A percentile compares a stretch with the other conserved stretches of the same genome.
Conservation (phyloP, 371 early-diverging fungal species). For the Smittium culicis region DNA sequence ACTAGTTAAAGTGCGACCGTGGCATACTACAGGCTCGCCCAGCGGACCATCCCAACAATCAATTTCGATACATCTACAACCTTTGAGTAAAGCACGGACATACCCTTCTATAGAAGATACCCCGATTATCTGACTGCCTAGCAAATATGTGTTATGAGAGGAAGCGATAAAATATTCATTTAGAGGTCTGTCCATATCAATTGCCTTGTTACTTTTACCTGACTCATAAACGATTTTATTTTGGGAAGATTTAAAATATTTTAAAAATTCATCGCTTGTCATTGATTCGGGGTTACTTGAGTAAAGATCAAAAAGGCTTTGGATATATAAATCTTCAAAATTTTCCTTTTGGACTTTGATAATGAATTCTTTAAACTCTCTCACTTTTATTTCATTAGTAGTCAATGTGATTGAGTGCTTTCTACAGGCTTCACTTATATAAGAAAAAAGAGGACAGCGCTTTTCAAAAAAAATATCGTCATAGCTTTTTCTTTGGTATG, state of each 20-base stretch:
- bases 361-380: slow-evolving; percentile 21
- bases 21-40: slow-evolving; percentile 59
- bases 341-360: slow-evolving; percentile 27
- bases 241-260: slow-evolving; percentile 26
- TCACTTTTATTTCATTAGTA: slow-evolving; percentile 15
- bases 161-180: slow-evolving; percentile 61
- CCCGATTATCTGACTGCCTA: slow-evolving; percentile 61
- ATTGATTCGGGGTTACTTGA: slow-evolving; percentile 16
- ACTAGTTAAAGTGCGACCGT: slow-evolving; percentile 62
- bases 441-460: background rate
- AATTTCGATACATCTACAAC: slow-evolving; percentile 73
- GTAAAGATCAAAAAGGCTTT: slow-evolving; percentile 20
- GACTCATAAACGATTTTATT: slow-evolving; percentile 18
- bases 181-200: slow-evolving; percentile 40
- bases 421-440: background rate
- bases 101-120: slow-evolving; percentile 63
- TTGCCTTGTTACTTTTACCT: slow-evolving; percentile 2
- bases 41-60: slow-evolving; percentile 78
- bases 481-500: background rate
- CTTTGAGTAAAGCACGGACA: slow-evolving; percentile 56
- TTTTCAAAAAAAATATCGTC: background rate
- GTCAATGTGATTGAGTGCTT: background rate
- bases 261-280: slow-evolving; percentile 25
- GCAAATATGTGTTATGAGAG: slow-evolving; percentile 73
- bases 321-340: slow-evolving; percentile 11